Conservation (phyloP, 495 filamentous ascomycete genomes). For the Aspergillus saccharolyticus region DNA sequence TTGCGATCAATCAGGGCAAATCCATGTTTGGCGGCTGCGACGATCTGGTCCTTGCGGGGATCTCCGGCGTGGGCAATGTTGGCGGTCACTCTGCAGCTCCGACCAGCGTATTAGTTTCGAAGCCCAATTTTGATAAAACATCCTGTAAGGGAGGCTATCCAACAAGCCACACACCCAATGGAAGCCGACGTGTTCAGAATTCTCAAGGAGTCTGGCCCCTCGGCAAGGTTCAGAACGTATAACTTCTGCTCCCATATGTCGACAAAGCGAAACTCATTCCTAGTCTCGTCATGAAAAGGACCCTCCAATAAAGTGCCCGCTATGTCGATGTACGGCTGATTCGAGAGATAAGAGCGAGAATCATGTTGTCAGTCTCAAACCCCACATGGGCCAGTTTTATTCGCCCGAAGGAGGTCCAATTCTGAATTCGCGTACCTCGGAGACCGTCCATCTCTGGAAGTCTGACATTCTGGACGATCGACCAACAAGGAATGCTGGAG, state of each 20-base stretch:
- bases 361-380: not conserved
- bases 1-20: conserved; percentile 68
- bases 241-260: conserved; percentile 80
- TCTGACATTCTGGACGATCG: conserved; percentile 24
- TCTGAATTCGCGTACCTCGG: conserved; percentile 29
- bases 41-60: conserved; percentile 53
- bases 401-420: not conserved
- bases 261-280: conserved; percentile 75
- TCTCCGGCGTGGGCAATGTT: conserved; percentile 66
- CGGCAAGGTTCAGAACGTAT: conserved; percentile 64
- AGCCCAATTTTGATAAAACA: not conserved
- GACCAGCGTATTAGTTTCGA: conserved; percentile 5
- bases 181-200: conserved; percentile 61
- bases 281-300: conserved; percentile 67
- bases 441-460: conserved; percentile 40
- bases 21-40: conserved; percentile 77
- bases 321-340: conserved; percentile 68
- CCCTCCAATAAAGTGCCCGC: conserved; percentile 76
- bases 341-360: conserved; percentile 11
- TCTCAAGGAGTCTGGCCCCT: conserved; percentile 59
- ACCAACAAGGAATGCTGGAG: not conserved
- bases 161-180: conserved; percentile 45
- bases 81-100: conserved; percentile 60
- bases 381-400: conserved; percentile 2
- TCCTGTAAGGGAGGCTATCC: not conserved